Percentiles rank a stretch among this genome's conserved stretches.
phyloP scores from a whole-genome alignment of 2,329 filamentous ascomycete species.

The Apiospora pterosperma region DNA sequence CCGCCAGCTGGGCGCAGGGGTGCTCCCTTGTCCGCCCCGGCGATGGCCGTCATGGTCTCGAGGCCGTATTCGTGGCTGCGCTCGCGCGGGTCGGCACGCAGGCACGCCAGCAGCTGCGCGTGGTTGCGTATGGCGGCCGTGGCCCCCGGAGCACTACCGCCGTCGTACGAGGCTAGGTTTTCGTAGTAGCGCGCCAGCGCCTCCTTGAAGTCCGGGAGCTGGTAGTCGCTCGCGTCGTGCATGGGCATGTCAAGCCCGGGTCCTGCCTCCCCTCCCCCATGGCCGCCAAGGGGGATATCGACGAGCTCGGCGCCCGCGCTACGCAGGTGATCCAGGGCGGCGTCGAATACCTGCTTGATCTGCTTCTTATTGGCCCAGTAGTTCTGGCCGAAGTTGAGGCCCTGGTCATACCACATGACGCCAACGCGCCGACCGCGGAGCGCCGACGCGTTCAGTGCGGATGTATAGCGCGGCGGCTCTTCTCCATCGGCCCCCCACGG shows the following conservation, averaged over 20 bases:
- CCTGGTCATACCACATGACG: slow-evolving; percentile 28
- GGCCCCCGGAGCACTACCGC: no score
- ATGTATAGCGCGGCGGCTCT: slow-evolving; percentile 49
- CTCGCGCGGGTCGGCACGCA: slow-evolving; percentile 4
- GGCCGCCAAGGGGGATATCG: slow-evolving; percentile 7
- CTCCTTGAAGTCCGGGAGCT: slow-evolving; percentile 9
- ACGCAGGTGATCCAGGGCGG: slow-evolving; percentile 10
- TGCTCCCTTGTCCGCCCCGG: background rate
- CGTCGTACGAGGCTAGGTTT: background rate
- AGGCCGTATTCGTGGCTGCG: slow-evolving; percentile 25
- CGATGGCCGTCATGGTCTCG: slow-evolving; percentile 20
- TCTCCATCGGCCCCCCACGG: slow-evolving; percentile 46
- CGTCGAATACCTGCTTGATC: slow-evolving; percentile 11
- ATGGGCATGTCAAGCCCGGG: background rate
- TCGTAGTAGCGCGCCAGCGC: slow-evolving; percentile 10
- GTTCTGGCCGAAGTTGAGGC: background rate
- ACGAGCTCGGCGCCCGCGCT: slow-evolving; percentile 13
- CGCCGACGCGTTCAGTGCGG: slow-evolving; percentile 47
- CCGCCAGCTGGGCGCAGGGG: background rate
- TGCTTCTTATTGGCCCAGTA: slow-evolving; percentile 5
- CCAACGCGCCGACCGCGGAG: slow-evolving; percentile 55
- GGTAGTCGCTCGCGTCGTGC: slow-evolving; percentile 5
- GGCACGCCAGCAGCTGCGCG: slow-evolving; percentile 9
- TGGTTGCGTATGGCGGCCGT: background rate
- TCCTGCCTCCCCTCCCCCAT: background rate